Evolutionary conservation across 2,329 filamentous ascomycete species (phyloP).

Genomic region (Fusarium temperatum): DNA sequence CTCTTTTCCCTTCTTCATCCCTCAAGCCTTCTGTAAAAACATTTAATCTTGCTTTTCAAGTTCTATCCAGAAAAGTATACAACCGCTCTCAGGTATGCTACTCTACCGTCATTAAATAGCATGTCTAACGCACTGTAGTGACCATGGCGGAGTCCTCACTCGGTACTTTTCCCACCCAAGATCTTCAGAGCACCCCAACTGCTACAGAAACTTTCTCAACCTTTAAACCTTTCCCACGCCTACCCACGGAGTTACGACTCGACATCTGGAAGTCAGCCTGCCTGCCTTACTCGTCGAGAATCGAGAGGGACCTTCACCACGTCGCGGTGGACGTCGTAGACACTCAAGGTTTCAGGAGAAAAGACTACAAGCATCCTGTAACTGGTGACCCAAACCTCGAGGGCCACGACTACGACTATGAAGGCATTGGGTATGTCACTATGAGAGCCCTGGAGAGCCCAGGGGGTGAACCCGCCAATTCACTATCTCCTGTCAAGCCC

Average conservation of each 20-base stretch:
- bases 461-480: fast-evolving
- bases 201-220: background rate
- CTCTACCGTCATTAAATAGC: background rate
- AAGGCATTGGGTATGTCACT: background rate
- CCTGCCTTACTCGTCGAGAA: background rate
- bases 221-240: background rate
- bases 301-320: background rate
- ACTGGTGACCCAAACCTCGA: background rate
- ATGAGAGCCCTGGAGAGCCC: background rate
- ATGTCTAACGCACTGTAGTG: background rate
- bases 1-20: background rate
- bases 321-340: background rate
- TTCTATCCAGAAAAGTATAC: background rate
- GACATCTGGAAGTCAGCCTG: constrained; percentile 1
- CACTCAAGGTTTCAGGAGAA: background rate
- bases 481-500: background rate
- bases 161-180: background rate
- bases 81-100: background rate
- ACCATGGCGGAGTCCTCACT: background rate
- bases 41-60: background rate
- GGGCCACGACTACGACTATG: background rate
- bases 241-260: background rate
- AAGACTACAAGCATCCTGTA: background rate
- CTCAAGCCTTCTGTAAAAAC: background rate
- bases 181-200: background rate